A percentile compares a stretch with the other conserved stretches of the same genome.
These are phyloP conservation scores for Exsudoporus frostii DNA, from an alignment of 768 basidiomycete genomes.

Conservation along the genomic window DNA sequence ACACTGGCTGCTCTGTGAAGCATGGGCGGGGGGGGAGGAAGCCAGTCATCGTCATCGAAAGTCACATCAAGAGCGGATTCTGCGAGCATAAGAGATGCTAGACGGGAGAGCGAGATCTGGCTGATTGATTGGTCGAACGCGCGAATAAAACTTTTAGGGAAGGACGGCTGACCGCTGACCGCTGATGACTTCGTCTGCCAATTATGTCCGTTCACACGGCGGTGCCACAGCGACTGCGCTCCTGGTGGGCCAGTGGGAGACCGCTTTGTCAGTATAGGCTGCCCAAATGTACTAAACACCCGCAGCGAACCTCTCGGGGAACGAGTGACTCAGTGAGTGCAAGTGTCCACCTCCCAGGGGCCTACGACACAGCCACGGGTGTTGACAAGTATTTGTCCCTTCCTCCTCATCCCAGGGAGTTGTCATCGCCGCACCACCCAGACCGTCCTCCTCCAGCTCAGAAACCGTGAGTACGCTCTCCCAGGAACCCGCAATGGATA, in stretches of 20 bases:
- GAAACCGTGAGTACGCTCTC: slow-evolving; percentile 49
- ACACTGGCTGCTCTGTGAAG: slow-evolving; percentile 65
- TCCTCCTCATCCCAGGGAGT: not conserved
- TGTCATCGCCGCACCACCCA: slow-evolving; percentile 6
- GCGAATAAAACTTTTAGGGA: not conserved
- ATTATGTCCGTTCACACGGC: slow-evolving; percentile 14
- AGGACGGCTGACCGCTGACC: not conserved
- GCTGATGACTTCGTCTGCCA: slow-evolving; percentile 1
- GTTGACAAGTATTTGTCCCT: slow-evolving; percentile 26
- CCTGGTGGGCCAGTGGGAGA: not conserved
- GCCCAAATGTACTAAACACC: not conserved
- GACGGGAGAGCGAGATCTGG: not conserved
- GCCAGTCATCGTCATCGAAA: slow-evolving; percentile 74
- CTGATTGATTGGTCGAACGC: not conserved
- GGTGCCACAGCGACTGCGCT: not conserved
- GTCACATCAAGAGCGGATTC: slow-evolving; percentile 55
- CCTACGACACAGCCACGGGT: slow-evolving; percentile 21
- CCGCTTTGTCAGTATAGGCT: not conserved
- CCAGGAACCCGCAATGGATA: not conserved
- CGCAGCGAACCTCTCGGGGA: not conserved
- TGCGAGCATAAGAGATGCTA: slow-evolving; percentile 47
- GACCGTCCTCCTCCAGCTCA: slow-evolving; percentile 48
- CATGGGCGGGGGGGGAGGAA: slow-evolving; percentile 44
- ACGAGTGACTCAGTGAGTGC: not conserved
- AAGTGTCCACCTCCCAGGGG: not conserved